Base-by-base conservation (phyloP, 305 asterid genomes). In the Solanum hybrid region DNA sequence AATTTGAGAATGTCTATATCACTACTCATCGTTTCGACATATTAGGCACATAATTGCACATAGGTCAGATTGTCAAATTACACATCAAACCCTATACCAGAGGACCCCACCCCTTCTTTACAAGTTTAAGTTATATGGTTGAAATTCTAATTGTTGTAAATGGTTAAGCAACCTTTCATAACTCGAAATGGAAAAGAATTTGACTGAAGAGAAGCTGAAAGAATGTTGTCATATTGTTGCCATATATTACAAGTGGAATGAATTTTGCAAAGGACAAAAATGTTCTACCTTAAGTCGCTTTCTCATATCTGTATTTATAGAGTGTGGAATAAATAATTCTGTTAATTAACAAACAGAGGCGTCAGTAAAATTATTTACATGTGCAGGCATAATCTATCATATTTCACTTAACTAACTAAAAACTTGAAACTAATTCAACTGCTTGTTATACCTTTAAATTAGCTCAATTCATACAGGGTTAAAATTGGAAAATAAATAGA, bases 141-240 rank as follows among this genome's bases (percentile, higher is more conserved):
- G 2, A 34, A 78, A 78, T 11, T 35, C 1, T 35, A 10, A 22
- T 10, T 36, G 3, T 10, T 71, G 0, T 73, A 73, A 6, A 78
- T 78, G 3, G 51, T 10, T 35, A 22, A 78, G 51, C 2, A 34
- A 19, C 4, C 12, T 9, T 35, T 35, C 17, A 35, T 24, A 12
- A 11, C 34, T 79, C 19, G 12, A 45, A 84, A 84, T 17, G 87
- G 40, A 51, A 84, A 71, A 51, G 8, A 15, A 9, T 26, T 31
- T 45, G 29, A 45, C 38, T 82, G 69, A 24, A 14, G 35, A 19
- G 22, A 45, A 82, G 73, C 80, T 37, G 17, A 85, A 56, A 86
- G 71, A 89, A 56, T 89, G 91, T 89, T 89, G 89, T 76, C 91
- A 86, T 89, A 24, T 11, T 86, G 27, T 76, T 85, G 35, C 78